Conservation (phyloP, 2,329 filamentous ascomycete species). For the Pseudovirgaria hyperparasitica region DNA sequence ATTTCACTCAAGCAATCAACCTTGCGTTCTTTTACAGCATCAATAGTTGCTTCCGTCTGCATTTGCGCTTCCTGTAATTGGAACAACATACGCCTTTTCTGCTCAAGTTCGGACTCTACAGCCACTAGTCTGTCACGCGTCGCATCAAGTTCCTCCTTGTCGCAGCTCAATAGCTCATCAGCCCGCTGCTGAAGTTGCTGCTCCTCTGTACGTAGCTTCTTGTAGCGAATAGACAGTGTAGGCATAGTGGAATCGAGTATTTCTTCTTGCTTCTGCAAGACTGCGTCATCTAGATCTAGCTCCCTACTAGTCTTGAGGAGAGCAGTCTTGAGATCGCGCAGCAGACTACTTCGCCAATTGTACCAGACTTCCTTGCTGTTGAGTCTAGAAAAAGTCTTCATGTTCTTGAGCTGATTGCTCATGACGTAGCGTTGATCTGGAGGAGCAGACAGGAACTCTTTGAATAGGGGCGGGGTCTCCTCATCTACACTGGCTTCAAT, state of each 20-base stretch:
- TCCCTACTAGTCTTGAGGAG: slow-evolving; percentile 62
- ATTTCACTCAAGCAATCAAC: slow-evolving; percentile 61
- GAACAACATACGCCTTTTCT: slow-evolving; percentile 55
- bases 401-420: slow-evolving; percentile 95
- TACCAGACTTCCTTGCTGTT: slow-evolving; percentile 97
- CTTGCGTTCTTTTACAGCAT: slow-evolving; percentile 53
- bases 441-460: slow-evolving; percentile 77
- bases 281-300: slow-evolving; percentile 60
- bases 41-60: slow-evolving; percentile 53
- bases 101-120: slow-evolving; percentile 55
- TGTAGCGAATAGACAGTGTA: slow-evolving; percentile 45
- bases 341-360: slow-evolving; percentile 86
- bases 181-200: slow-evolving; percentile 58
- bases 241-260: slow-evolving; percentile 59
- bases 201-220: slow-evolving; percentile 50
- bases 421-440: slow-evolving; percentile 75
- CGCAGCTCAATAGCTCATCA: slow-evolving; percentile 63
- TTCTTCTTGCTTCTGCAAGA: slow-evolving; percentile 54
- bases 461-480: slow-evolving; percentile 83
- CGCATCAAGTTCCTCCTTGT: slow-evolving; percentile 63
- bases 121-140: slow-evolving; percentile 56
- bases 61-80: slow-evolving; percentile 54
- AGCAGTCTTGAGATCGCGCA: slow-evolving; percentile 69
- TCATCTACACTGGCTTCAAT: slow-evolving; percentile 82
- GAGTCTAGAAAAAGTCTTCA: slow-evolving; percentile 82